Conservation (phyloP, 2,329 filamentous ascomycete genomes). For the Cytospora mali region DNA sequence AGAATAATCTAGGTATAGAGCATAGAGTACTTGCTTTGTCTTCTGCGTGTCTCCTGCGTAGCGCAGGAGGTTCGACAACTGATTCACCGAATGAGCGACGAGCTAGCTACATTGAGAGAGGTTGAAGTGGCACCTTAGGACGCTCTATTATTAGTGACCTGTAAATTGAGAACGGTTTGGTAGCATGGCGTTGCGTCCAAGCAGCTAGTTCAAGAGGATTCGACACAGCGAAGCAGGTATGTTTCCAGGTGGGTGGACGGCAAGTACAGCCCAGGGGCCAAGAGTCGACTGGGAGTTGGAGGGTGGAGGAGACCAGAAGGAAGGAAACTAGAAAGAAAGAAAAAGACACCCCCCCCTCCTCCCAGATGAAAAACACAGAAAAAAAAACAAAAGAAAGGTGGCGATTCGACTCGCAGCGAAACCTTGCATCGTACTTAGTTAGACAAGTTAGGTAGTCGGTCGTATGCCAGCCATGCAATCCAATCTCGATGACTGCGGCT, state of each 20-base stretch:
- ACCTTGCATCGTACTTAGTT: too few species aligned
- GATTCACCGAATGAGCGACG: constrained; percentile 11
- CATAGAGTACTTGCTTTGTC: constrained; percentile 3
- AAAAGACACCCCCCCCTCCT: too few species aligned
- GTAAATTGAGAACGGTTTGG: too few species aligned
- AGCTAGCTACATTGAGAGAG: not conserved
- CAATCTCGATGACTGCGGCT: constrained; percentile 7
- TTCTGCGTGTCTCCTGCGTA: constrained; percentile 17
- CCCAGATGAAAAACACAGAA: too few species aligned
- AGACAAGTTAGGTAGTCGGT: too few species aligned
- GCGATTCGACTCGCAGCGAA: not conserved
- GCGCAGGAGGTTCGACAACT: constrained; percentile 26
- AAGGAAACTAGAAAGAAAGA: not conserved
- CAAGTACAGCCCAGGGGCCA: not conserved
- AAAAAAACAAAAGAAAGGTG: not conserved
- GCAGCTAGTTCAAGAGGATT: not conserved
- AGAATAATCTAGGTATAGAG: not conserved
- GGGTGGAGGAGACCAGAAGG: not conserved
- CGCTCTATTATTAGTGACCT: too few species aligned
- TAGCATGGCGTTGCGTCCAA: not conserved
- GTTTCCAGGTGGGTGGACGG: not conserved
- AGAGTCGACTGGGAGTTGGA: not conserved
- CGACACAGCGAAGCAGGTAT: not conserved
- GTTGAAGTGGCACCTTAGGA: not conserved
- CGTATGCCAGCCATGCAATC: not conserved